Conservation (phyloP, 306 rosid genomes). For the Canavalia ensiformis region DNA sequence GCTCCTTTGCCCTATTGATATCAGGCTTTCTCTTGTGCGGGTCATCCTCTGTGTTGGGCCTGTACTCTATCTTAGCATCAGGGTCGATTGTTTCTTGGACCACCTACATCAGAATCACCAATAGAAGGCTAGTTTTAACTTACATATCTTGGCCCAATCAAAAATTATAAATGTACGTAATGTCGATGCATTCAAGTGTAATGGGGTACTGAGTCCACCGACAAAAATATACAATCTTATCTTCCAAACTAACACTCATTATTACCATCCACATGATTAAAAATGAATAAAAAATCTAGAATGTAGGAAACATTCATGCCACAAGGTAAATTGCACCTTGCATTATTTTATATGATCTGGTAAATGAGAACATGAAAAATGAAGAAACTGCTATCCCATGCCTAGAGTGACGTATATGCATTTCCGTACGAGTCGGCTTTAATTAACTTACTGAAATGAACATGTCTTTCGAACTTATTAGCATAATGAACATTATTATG, state of each 20-base stretch:
- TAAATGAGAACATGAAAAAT: not conserved
- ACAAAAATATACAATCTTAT: conserved; percentile 23
- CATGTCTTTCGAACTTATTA: conserved; percentile 5
- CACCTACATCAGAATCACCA: conserved; percentile 63
- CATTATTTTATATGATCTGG: not conserved
- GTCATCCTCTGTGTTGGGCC: conserved; percentile 93
- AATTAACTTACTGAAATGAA: conserved; percentile 9
- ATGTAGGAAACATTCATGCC: not conserved
- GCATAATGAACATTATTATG: not conserved
- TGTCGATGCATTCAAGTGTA: conserved; percentile 34
- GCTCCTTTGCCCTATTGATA: conserved; percentile 81
- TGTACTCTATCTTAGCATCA: conserved; percentile 90
- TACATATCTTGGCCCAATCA: not conserved
- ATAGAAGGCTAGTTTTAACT: not conserved
- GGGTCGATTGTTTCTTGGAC: conserved; percentile 98
- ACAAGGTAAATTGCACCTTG: conserved; percentile 3
- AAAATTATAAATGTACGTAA: not conserved
- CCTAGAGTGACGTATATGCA: not conserved
- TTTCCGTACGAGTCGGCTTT: not conserved
- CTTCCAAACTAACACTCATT: conserved; percentile 14
- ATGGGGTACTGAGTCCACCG: conserved; percentile 37
- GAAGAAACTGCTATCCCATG: conserved; percentile 3
- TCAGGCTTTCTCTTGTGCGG: conserved; percentile 99
- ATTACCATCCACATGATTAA: not conserved
- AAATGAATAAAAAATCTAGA: conserved; percentile 13